Base-by-base conservation (phyloP, 1,139 yeast species). In the Hyphopichia fennica region DNA sequence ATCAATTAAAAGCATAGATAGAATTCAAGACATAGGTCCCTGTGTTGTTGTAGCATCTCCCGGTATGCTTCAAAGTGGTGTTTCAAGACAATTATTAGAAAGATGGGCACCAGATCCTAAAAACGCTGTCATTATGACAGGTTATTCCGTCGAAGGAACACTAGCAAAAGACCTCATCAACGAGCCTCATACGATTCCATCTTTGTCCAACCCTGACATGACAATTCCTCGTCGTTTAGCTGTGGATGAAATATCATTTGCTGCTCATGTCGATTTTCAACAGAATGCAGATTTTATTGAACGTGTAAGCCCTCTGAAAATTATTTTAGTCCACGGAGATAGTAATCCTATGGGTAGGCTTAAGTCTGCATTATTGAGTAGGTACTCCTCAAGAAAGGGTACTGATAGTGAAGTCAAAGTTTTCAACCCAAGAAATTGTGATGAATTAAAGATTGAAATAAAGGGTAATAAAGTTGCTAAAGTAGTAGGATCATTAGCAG, bases 71-170 rank as follows among this genome's bases (percentile, higher is more conserved):
- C 99, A 93, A 60, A 91, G 87, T 56, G 99, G 99, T 49, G 84
- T 91, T 2, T 90, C 97, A 0, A 76, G 99, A 54, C 95, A 88
- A 52, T 72, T 93, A 36, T 72, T 93, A 33, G 99, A 93, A 58
- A 81, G 86, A 60, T 93, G 99, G 99, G 93, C 96, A 1, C 99
- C 99, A 0, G 99, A 93, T 56, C 87, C 95, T 3, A 86, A 89
- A 56, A 93, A 93, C 55, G 75, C 95, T 2, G 83, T 90, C 23
- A 79, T 93, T 29, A 67, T 93, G 62, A 95, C 99, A 0, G 99
- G 99, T 67, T 93, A 93, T 62, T 91, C 98, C 2, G 96, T 93
- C 4, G 99, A 93, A 60, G 99, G 99, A 19, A 93, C 99, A 1
- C 82, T 93, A 90, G 99, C 99, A 0, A 93, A 93, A 57, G 88